A percentile compares a stretch with the other conserved stretches of the same genome.
phyloP scores from a whole-genome alignment of 805 yeast genomes.

The Teunomyces panamensis region DNA sequence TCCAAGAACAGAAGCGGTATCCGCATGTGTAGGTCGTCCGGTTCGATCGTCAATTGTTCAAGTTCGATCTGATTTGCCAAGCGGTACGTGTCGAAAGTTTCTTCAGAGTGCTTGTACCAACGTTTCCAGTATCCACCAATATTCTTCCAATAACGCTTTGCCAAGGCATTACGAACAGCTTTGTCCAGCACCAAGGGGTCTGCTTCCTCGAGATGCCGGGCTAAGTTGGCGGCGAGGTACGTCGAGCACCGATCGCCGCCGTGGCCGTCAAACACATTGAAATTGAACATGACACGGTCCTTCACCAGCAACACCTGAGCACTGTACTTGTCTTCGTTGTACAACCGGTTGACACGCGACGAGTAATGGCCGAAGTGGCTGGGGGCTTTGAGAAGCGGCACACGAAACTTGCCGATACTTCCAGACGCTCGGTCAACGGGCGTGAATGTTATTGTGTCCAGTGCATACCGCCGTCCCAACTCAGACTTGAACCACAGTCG shows the following conservation, averaged over 20 bases:
- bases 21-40: slow-evolving; percentile 59
- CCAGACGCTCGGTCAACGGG: slow-evolving; percentile 18
- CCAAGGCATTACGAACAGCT: slow-evolving; percentile 38
- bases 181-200: slow-evolving; percentile 17
- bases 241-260: slow-evolving; percentile 79
- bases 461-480: slow-evolving; percentile 8
- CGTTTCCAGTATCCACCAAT: slow-evolving; percentile 88
- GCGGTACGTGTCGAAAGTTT: slow-evolving; percentile 20
- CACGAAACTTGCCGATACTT: slow-evolving; percentile 37
- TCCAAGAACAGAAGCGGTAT: slow-evolving; percentile 62
- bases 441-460: slow-evolving; percentile 27
- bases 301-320: slow-evolving; percentile 54
- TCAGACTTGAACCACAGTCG: not conserved
- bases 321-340: slow-evolving; percentile 79
- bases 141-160: slow-evolving; percentile 51
- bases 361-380: slow-evolving; percentile 75
- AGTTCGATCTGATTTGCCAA: slow-evolving; percentile 19
- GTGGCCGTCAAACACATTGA: slow-evolving; percentile 89
- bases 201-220: slow-evolving; percentile 50
- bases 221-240: slow-evolving; percentile 52
- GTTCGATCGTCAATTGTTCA: slow-evolving; percentile 8
- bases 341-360: slow-evolving; percentile 69
- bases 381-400: slow-evolving; percentile 63
- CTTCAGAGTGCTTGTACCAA: slow-evolving; percentile 51
- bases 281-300: slow-evolving; percentile 47